Evolutionary conservation across 2,329 filamentous ascomycete genomes (phyloP), one percentile per base, ranked within the genome.

Genomic region (Colletotrichum sp.): DNA sequence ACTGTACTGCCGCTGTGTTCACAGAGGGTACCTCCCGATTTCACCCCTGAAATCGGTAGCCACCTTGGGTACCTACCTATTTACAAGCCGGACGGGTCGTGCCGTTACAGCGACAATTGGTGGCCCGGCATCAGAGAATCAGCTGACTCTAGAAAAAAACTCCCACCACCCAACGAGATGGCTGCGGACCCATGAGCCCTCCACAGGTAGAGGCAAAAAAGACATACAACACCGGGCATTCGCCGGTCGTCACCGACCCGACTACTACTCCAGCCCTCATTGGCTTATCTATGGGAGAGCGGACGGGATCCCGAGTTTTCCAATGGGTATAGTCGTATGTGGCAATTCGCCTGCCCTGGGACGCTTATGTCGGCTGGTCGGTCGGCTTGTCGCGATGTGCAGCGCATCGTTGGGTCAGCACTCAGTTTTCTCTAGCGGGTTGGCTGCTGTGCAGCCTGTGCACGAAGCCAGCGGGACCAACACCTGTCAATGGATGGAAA

Each of bases 321-420:
- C 39, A 44, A 44, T 44, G 16, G 39, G 39, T 44, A 44, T 44
- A 16, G 39, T 44, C 39, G 39, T 44, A 44, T 44, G 39, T 44
- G 39, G 8, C 8, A n/a, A 8, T 1, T 8, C 0, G 1, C 7
- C 1, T 5, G 16, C n/a, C 2, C 24, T 26, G 4, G 6, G 24
- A 57, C 12, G 52, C 5, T 7, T 57, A 5, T 57, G 6, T 26
- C 2, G 21, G 52, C n/a, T 24, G 21, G 21, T 24, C 6, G n/a
- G 21, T 15, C 21, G 12, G 21, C 10, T 26, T 57, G 52, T 26
- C 21, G 52, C 15, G 24, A 57, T 26, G 52, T 57, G n/a, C n/a
- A 21, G 52, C 52, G 21, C 52, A 57, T 57, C 52, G n/a, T 57
- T 21, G n/a, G 52, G 52, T 57, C n/a, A 12, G 52, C 52, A 26